These are phyloP conservation scores for Chrysoporthe cubensis DNA, from an alignment of 2,329 filamentous ascomycete genomes.

Conservation along the genomic window DNA sequence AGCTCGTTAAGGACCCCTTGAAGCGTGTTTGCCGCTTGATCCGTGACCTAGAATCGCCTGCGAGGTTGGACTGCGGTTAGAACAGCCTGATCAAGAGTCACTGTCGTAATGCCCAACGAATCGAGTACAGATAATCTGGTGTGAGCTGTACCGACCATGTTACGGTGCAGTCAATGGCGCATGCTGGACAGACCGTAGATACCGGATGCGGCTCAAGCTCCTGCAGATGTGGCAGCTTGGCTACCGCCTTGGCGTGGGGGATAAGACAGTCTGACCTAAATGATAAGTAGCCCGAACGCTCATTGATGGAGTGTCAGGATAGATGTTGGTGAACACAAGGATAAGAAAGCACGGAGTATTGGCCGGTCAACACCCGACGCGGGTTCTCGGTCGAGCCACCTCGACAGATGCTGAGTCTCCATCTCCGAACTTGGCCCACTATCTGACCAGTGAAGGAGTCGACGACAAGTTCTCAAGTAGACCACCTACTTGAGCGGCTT, in stretches of 20 bases:
- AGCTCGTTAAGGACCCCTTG: not conserved
- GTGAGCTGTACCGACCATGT: not conserved
- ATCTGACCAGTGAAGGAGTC: not conserved
- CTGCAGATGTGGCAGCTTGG: not conserved
- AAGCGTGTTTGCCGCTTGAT: not conserved
- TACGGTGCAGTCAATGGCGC: not conserved
- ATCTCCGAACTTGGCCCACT: not conserved
- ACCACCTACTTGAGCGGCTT: not conserved
- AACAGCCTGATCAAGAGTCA: not conserved
- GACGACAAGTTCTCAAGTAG: not conserved
- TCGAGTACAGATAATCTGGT: not conserved
- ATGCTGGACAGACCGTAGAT: not conserved
- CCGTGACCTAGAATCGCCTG: not conserved
- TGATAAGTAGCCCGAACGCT: no score
- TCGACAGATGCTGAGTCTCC: not conserved
- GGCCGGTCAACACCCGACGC: not conserved
- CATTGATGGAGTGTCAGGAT: not conserved
- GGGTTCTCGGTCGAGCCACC: not conserved
- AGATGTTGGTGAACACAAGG: not conserved
- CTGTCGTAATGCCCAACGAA: not conserved
- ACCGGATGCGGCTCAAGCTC: slow-evolving; percentile 2
- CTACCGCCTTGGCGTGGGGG: slow-evolving; percentile 8
- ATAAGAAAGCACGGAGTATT: not conserved
- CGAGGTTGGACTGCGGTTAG: not conserved
- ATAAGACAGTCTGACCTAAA: no score